Evolutionary conservation across 2,329 filamentous ascomycete genomes (phyloP).

Genomic region (Curvularia verruculosa): DNA sequence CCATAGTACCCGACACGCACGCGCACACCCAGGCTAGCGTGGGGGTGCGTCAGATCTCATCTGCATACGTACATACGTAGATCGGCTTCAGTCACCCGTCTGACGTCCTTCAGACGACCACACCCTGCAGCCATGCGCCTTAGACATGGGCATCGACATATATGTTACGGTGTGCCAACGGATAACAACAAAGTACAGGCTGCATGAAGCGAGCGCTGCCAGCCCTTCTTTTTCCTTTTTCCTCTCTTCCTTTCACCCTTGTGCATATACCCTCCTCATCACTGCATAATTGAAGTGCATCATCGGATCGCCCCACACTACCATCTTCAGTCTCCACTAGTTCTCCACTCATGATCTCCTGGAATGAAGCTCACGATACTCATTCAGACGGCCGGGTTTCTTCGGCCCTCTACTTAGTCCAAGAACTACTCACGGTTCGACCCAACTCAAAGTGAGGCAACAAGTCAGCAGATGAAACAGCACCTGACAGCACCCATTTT

Average conservation of each 20-base stretch:
- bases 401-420: not conserved
- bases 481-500: not conserved
- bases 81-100: not conserved
- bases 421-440: not conserved
- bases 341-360: not conserved
- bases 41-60: constrained; percentile 3
- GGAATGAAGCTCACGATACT: not conserved
- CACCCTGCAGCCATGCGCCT: not conserved
- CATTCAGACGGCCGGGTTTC: not conserved
- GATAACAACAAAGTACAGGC: not conserved
- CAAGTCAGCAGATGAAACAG: not conserved
- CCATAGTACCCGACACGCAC: not conserved
- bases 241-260: not conserved
- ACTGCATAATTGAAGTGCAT: not conserved
- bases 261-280: not conserved
- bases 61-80: too few relatives aligned
- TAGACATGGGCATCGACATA: not conserved
- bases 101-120: not conserved
- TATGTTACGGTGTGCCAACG: not conserved
- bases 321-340: not conserved
- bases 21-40: not conserved
- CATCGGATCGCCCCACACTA: not conserved
- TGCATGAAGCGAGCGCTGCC: not conserved
- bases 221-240: not conserved
- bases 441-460: not conserved